Evolutionary conservation across 2,329 filamentous ascomycete species (phyloP), one percentile per base, ranked within the genome.

Genomic region (Chrysoporthe deuterocubensis): DNA sequence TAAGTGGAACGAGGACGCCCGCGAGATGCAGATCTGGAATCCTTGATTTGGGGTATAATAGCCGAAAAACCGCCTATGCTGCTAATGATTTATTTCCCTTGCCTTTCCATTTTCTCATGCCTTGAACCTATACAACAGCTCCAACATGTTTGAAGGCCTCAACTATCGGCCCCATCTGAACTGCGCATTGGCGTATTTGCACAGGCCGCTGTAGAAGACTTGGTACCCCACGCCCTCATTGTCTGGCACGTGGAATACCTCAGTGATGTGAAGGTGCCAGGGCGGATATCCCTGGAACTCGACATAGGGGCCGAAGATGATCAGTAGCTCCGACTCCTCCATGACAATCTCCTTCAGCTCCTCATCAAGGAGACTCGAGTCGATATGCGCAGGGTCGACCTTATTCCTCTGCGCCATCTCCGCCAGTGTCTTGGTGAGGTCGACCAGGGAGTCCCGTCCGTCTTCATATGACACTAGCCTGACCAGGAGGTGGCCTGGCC

Each of bases 401-500:
- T 97, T 97, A 68, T 89, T 89, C 73, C 90, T 89, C 78, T 98
- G 96, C 7, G 93, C 92, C 96, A 99, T 98, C 76, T 97, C 93
- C 6, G 95, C 89, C 32, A 99, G 84, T 0, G 96, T 98, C 76
- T 94, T 93, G 54, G 96, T 99, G 58, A 99, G 86, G 78, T 99
- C 96, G 52, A 99, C 94, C 71, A 99, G 88, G 4, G 95, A 97
- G 75, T 97, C 93, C 65, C 95, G 89, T 61, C 96, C 95, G 74
- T 99, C 96, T 66, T 95, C 91, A 48, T 89, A 88, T 16, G 93
- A 97, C 62, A 99, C 87, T 50, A 99, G 87, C 67, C 97, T 87
- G 21, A 98, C 78, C 37, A 83, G 80, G 66, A 90, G 76, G 74
- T 82, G 78, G 71, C 81, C 78, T 76, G 76, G 69, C 79, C 76